Evolutionary conservation across 1,139 yeast genomes (phyloP).

Genomic region (Kodamaea plutei): DNA sequence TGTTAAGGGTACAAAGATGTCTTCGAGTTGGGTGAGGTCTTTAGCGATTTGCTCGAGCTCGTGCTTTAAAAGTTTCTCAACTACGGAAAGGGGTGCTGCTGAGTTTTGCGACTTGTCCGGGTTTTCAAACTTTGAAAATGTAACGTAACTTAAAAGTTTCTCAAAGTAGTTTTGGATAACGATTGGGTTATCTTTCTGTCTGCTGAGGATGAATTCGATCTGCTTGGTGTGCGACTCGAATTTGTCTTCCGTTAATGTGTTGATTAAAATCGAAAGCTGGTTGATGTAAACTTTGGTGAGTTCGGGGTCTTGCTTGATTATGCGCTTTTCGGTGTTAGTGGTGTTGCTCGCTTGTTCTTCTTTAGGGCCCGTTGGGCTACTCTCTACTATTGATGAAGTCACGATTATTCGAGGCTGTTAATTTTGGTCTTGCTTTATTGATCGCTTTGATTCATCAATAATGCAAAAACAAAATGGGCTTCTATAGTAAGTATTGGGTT

Average conservation of each 20-base stretch:
- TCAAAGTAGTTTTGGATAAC: conserved; percentile 27
- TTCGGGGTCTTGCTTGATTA: conserved; percentile 25
- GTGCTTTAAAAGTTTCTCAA: conserved; percentile 16
- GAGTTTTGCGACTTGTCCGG: conserved; percentile 5
- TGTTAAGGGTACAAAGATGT: conserved; percentile 14
- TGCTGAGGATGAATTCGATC: conserved; percentile 44
- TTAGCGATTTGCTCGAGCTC: conserved; percentile 22
- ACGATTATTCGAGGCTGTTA: conserved; percentile 15
- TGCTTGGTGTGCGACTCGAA: conserved; percentile 40
- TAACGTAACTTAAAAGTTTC: conserved; percentile 21
- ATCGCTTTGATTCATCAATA: neutral
- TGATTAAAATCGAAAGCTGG: conserved; percentile 50
- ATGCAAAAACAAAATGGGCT: conserved; percentile 1
- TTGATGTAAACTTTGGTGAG: conserved; percentile 44
- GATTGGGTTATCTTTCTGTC: conserved; percentile 28
- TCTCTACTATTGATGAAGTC: conserved; percentile 24
- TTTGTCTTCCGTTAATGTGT: conserved; percentile 40
- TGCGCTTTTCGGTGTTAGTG: conserved; percentile 3
- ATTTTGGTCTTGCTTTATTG: neutral
- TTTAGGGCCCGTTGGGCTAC: conserved; percentile 32
- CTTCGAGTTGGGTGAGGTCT: conserved; percentile 21
- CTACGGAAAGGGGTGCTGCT: conserved; percentile 5
- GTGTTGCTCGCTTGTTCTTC: conserved; percentile 8
- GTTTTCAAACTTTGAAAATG: conserved; percentile 16
- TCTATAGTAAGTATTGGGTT: neutral